phyloP scores from a whole-genome alignment of 208 protist species.

The Leishmania gerbilli region DNA sequence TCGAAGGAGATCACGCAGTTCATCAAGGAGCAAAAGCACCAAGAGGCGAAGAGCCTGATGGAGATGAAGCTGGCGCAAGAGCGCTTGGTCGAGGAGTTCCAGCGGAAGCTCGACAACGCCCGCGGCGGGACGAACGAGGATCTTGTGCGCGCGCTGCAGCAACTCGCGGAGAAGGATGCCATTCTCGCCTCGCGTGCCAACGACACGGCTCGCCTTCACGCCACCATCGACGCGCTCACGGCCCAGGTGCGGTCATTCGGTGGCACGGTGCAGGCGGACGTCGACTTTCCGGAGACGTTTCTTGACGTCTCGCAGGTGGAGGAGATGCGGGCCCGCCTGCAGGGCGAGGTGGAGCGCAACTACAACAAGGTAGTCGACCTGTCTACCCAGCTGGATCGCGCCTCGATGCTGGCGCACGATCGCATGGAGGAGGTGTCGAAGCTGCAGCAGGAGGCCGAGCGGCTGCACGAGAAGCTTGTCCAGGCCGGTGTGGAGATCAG shows the following conservation, averaged over 20 bases:
- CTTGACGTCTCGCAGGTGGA: conserved; percentile 86
- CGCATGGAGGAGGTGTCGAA: conserved; percentile 60
- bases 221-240: conserved; percentile 64
- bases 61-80: conserved; percentile 82
- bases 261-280: conserved; percentile 33
- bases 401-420: conserved; percentile 52
- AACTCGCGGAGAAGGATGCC: conserved; percentile 81
- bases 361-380: conserved; percentile 71
- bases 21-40: conserved; percentile 80
- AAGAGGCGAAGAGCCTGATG: conserved; percentile 72
- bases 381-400: conserved; percentile 74
- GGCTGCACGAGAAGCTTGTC: conserved; percentile 45
- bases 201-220: conserved; percentile 79
- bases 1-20: conserved; percentile 78
- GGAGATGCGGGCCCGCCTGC: conserved; percentile 66
- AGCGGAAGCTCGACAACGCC: conserved; percentile 76
- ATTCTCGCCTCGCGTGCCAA: conserved; percentile 81
- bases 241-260: conserved; percentile 64
- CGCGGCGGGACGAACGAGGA: conserved; percentile 84
- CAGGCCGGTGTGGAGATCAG: conserved; percentile 39
- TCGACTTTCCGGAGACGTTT: conserved; percentile 65
- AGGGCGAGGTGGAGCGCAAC: conserved; percentile 63
- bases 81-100: conserved; percentile 84
- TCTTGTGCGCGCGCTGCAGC: conserved; percentile 60
- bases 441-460: conserved; percentile 42